Conservation (phyloP, 1,284 basidiomycete species). For the Rhodotorula sp. region DNA sequence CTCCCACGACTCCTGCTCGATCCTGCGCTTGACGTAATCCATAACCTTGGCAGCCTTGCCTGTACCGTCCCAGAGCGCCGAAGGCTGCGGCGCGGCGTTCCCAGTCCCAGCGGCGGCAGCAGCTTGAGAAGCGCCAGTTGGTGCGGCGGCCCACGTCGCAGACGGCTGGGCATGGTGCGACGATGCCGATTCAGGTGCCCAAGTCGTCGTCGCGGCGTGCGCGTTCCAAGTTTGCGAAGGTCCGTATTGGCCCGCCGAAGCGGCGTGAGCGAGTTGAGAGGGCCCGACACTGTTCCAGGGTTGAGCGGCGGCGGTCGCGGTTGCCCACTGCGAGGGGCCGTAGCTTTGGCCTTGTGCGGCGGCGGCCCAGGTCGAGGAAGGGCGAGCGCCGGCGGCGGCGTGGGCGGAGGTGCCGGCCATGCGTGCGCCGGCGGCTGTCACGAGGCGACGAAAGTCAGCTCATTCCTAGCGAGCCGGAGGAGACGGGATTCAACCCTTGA, state of each 20-base stretch:
- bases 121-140: conserved; percentile 4
- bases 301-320: too few relatives aligned
- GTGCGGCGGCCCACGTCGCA: conserved; percentile 1
- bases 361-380: too few relatives aligned
- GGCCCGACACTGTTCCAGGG: too few relatives aligned
- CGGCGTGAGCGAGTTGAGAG: background rate
- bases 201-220: background rate
- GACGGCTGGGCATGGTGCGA: too few relatives aligned
- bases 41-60: conserved; percentile 10
- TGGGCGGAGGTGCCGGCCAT: background rate
- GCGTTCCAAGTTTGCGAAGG: background rate
- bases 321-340: too few relatives aligned
- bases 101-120: background rate
- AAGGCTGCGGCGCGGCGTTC: conserved; percentile 17
- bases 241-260: conserved; percentile 1
- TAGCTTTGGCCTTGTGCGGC: background rate
- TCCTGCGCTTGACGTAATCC: conserved; percentile 27
- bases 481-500: conserved; percentile 12
- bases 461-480: background rate
- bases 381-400: too few relatives aligned
- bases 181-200: too few relatives aligned
- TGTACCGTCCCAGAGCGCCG: conserved; percentile 12
- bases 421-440: too few relatives aligned
- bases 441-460: background rate
- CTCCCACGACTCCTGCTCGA: conserved; percentile 32